Percentiles rank a stretch among this genome's conserved stretches.
Conservation (phyloP, 495 filamentous ascomycete genomes). For the Talaromyces ruber region DNA sequence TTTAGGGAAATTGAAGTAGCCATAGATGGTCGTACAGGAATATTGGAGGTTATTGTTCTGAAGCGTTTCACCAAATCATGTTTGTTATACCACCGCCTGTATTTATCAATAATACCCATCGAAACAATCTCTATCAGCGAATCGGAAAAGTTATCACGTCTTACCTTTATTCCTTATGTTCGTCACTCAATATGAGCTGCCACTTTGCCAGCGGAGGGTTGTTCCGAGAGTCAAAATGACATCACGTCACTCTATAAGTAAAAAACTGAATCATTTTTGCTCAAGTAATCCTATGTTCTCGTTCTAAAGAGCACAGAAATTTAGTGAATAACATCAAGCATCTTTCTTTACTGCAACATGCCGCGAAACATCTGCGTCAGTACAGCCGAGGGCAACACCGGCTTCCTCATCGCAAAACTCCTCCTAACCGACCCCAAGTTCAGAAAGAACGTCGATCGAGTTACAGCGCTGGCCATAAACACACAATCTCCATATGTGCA, state of each 20-base stretch:
- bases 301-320: neutral
- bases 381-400: slow-evolving; percentile 44
- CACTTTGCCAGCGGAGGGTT: neutral
- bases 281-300: neutral
- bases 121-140: neutral
- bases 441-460: slow-evolving; percentile 23
- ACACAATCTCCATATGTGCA: slow-evolving; percentile 32
- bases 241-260: neutral
- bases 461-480: slow-evolving; percentile 36
- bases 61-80: neutral
- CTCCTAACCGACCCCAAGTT: slow-evolving; percentile 40
- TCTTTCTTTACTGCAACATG: slow-evolving; percentile 13
- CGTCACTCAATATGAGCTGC: neutral
- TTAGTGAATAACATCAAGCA: neutral
- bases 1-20: neutral
- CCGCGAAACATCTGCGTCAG: slow-evolving; percentile 44
- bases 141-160: neutral
- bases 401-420: slow-evolving; percentile 45
- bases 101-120: neutral
- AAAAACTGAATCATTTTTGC: neutral
- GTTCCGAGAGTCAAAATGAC: slow-evolving; percentile 2
- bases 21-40: neutral
- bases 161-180: neutral
- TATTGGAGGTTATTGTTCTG: neutral
- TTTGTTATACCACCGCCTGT: neutral